Evolutionary conservation across 257 asterid genomes (phyloP).

Genomic region (Sherardia arvensis): DNA sequence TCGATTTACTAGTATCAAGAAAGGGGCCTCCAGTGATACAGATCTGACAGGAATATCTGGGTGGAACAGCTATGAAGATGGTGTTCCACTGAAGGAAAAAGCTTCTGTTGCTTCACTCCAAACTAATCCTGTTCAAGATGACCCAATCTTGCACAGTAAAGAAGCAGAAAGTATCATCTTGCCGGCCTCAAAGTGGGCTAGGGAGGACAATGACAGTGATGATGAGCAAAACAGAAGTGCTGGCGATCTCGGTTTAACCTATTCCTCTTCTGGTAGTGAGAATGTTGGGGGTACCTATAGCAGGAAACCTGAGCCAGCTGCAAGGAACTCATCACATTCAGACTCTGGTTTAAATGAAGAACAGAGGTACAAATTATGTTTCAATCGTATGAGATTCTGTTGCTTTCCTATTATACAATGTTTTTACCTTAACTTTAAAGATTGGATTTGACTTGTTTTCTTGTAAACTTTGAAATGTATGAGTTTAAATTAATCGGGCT

Average conservation of each 20-base stretch:
- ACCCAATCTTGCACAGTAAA: conserved; percentile 17
- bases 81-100: conserved; percentile 32
- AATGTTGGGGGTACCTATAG: conserved; percentile 44
- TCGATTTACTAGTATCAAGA: conserved; percentile 37
- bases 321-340: conserved; percentile 40
- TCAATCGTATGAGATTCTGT: neutral
- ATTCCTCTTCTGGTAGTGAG: conserved; percentile 94
- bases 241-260: conserved; percentile 63
- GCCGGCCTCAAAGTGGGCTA: conserved; percentile 91
- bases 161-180: conserved; percentile 53
- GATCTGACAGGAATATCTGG: conserved; percentile 33
- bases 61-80: conserved; percentile 46
- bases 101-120: conserved; percentile 26
- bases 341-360: conserved; percentile 74
- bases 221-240: conserved; percentile 52
- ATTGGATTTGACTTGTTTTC: neutral
- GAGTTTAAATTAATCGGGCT: too few species aligned
- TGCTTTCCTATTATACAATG: neutral
- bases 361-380: conserved; percentile 43
- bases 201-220: conserved; percentile 76
- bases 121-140: conserved; percentile 27
- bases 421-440: neutral
- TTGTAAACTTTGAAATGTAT: neutral
- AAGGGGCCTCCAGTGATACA: conserved; percentile 38
- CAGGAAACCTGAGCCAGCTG: conserved; percentile 43